phyloP scores from a whole-genome alignment of 495 filamentous ascomycete genomes.

The Acidomyces sp. region DNA sequence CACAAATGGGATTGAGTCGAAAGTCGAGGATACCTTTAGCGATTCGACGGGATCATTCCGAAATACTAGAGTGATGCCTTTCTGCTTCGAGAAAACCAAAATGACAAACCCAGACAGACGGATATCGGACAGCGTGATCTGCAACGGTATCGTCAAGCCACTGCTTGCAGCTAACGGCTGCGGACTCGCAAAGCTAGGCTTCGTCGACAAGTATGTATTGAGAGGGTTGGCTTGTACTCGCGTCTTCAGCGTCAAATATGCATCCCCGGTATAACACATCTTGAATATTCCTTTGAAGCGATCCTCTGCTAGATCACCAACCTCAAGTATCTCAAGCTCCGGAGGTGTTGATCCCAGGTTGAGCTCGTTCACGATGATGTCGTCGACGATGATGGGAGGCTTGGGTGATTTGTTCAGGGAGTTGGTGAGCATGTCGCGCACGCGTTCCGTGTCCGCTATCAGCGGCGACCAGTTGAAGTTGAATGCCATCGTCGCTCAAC shows the following conservation, averaged over 20 bases:
- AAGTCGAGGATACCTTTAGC: slow-evolving; percentile 94
- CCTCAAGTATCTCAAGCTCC: slow-evolving; percentile 89
- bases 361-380: slow-evolving; percentile 94
- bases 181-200: slow-evolving; percentile 83
- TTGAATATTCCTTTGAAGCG: slow-evolving; percentile 96
- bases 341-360: slow-evolving; percentile 88
- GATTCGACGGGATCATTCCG: slow-evolving; percentile 96
- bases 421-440: slow-evolving; percentile 83
- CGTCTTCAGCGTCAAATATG: slow-evolving; percentile 85
- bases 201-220: slow-evolving; percentile 85
- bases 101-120: slow-evolving; percentile 97
- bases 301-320: slow-evolving; percentile 93
- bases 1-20: slow-evolving; percentile 97
- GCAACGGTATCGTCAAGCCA: slow-evolving; percentile 85
- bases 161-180: slow-evolving; percentile 85
- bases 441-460: slow-evolving; percentile 80
- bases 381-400: slow-evolving; percentile 97
- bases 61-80: slow-evolving; percentile 90
- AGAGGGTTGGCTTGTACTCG: slow-evolving; percentile 94
- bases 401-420: slow-evolving; percentile 97
- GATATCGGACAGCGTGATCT: slow-evolving; percentile 93
- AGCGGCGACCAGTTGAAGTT: slow-evolving; percentile 99
- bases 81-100: slow-evolving; percentile 90
- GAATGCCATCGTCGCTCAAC: slow-evolving; percentile 64
- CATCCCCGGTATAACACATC: slow-evolving; percentile 94